A percentile compares a stretch with the other conserved stretches of the same genome.
Evolutionary conservation across 2,329 filamentous ascomycete species (phyloP).

Genomic region (Penicillium sp.): DNA sequence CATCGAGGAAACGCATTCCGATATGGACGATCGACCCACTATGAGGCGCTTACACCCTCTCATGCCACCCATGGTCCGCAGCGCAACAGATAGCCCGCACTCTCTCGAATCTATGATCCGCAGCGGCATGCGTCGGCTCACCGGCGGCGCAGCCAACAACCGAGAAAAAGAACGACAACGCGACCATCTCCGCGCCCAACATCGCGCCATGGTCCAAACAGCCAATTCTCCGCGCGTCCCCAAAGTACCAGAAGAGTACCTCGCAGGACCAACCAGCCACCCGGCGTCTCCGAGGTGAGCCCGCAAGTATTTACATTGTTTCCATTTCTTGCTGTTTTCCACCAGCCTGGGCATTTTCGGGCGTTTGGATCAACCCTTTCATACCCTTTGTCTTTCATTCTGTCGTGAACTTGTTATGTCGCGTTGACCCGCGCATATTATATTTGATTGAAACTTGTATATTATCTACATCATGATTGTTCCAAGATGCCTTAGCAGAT

Average conservation of each 20-base stretch:
- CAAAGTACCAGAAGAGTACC: slow-evolving; percentile 49
- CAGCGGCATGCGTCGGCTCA: slow-evolving; percentile 48
- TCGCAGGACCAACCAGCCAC: slow-evolving; percentile 38
- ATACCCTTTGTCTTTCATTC: slow-evolving; percentile 11
- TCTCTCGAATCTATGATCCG: slow-evolving; percentile 47
- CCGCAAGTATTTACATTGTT: neutral
- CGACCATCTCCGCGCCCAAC: slow-evolving; percentile 43
- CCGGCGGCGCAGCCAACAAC: slow-evolving; percentile 41
- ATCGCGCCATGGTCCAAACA: slow-evolving; percentile 40
- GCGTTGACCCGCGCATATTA: neutral
- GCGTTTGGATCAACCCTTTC: slow-evolving; percentile 17
- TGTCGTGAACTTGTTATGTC: neutral
- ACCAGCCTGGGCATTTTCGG: slow-evolving; percentile 18
- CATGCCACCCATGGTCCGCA: slow-evolving; percentile 28
- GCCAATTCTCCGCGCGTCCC: slow-evolving; percentile 46
- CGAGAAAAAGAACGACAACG: slow-evolving; percentile 47
- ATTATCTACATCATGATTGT: slow-evolving; percentile 5
- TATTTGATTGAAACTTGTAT: slow-evolving; percentile 5
- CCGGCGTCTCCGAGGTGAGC: slow-evolving; percentile 33
- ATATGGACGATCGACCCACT: slow-evolving; percentile 67
- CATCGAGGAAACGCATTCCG: slow-evolving; percentile 72
- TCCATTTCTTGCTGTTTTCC: slow-evolving; percentile 7
- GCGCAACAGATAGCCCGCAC: slow-evolving; percentile 41
- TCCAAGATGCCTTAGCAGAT: neutral
- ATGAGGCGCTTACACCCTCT: slow-evolving; percentile 24